Base-by-base conservation (phyloP, 225 moss, liverwort and hornwort genomes). In the Asterella californica region DNA sequence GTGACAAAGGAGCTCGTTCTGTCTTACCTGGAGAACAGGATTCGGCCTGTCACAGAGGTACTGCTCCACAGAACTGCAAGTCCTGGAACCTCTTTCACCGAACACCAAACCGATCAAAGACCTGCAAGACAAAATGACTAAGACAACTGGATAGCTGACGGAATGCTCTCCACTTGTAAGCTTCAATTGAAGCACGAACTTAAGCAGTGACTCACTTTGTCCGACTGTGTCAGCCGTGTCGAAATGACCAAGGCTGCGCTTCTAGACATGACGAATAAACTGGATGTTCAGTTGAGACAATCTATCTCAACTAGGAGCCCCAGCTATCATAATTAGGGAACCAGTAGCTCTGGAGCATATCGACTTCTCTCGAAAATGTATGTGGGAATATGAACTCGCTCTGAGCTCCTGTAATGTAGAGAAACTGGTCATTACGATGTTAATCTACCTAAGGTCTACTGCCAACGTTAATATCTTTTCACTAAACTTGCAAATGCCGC, bases 31-130 rank as follows among this genome's bases (percentile, higher is more conserved):
- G 34, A 64, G 85, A 74, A 90, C 79, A 32, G 96, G 94, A 63
- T 97, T 97, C 12, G 93, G 92, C 72, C 90, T 89, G 30, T 93
- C 93, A 63, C 96, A 97, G 84, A 92, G 94, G 66, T 91, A 93
- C 1, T 81, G 76, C 82, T 97, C 96, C 37, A 79, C 80, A 70
- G 85, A 87, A 72, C 89, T 86, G 83, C 91, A 97, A 64, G 87
- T 85, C 63, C 87, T 84, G 76, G 74, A 83, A 55, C 91, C 91
- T 76, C 81, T 87, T 76, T 86, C 83, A 78, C 96, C 96, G 60
- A 76, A 94, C 78, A 91, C 80, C 12, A 49, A 22, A 33, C 89
- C 83, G 38, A 91, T 88, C 83, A 91, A 60, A 81, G 60, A 84
- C 89, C 96, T 97, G 91, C 82, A 90, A n/a, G 36, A 22, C 15